Conservation (phyloP, 129 eudicot species). For the Kitagawia praeruptora region DNA sequence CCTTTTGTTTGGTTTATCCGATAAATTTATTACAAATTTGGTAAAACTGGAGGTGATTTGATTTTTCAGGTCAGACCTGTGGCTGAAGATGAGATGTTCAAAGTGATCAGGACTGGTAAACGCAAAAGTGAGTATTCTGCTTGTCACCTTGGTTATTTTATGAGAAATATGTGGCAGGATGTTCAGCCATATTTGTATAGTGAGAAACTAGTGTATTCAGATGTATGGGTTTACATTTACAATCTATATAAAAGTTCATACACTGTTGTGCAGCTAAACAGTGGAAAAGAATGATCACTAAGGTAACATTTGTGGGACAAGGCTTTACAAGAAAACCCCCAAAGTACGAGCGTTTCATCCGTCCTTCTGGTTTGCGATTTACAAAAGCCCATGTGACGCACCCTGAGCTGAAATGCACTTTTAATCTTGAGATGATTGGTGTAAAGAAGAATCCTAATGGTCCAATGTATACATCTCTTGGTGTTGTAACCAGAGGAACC, state of each 20-base stretch:
- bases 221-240: neutral
- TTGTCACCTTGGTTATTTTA: no score
- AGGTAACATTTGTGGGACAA: conserved; percentile 84
- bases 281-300: conserved; percentile 95
- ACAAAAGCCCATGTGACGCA: conserved; percentile 91
- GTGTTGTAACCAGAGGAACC: conserved; percentile 91
- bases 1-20: neutral
- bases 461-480: conserved; percentile 86
- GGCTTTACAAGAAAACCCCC: conserved; percentile 92
- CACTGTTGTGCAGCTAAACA: conserved; percentile 59
- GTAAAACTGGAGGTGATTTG: neutral
- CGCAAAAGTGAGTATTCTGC: conserved; percentile 91
- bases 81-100: conserved; percentile 98
- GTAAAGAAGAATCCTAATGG: conserved; percentile 95
- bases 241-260: neutral
- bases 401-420: conserved; percentile 89
- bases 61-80: conserved; percentile 81
- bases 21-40: neutral
- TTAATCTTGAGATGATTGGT: conserved; percentile 84
- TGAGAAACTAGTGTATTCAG: no score
- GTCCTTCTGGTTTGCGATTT: conserved; percentile 76
- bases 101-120: conserved; percentile 87
- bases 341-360: conserved; percentile 87
- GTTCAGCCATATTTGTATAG: no score
- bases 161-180: no score